These are phyloP conservation scores for Arctium lappa DNA, from an alignment of 129 eudicot genomes.

Conservation along the genomic window DNA sequence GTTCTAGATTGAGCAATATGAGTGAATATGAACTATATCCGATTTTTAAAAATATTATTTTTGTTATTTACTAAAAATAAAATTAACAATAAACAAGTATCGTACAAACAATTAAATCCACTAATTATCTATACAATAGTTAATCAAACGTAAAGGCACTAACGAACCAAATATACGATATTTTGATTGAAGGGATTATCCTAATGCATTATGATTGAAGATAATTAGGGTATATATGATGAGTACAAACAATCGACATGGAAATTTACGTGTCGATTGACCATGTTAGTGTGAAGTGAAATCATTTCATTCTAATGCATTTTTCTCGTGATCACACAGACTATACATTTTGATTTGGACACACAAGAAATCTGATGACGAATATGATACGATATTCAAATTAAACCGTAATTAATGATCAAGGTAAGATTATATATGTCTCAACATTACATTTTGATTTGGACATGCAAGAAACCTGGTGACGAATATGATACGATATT, in stretches of 20 bases:
- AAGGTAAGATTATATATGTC: background rate
- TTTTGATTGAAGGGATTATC: background rate
- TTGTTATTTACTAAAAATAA: too few relatives aligned
- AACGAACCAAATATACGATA: background rate
- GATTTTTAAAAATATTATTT: background rate
- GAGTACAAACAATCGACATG: background rate
- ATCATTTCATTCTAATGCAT: background rate
- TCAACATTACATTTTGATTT: background rate
- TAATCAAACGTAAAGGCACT: background rate
- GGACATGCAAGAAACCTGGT: background rate
- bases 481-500: slow-evolving; percentile 7
- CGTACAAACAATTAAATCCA: too few relatives aligned
- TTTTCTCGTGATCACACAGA: slow-evolving; percentile 1
- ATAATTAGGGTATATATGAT: background rate
- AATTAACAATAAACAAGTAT: too few relatives aligned
- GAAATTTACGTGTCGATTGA: background rate
- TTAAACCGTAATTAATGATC: background rate
- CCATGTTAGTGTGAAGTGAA: background rate
- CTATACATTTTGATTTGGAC: background rate
- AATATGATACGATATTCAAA: too few relatives aligned
- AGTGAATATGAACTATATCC: background rate
- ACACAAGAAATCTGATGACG: background rate
- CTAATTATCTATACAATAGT: too few relatives aligned
- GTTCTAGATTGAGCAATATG: background rate
- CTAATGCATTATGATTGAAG: background rate